Evolutionary conservation across 441 rosid genomes (phyloP).

Genomic region (Macaranga tanarius): DNA sequence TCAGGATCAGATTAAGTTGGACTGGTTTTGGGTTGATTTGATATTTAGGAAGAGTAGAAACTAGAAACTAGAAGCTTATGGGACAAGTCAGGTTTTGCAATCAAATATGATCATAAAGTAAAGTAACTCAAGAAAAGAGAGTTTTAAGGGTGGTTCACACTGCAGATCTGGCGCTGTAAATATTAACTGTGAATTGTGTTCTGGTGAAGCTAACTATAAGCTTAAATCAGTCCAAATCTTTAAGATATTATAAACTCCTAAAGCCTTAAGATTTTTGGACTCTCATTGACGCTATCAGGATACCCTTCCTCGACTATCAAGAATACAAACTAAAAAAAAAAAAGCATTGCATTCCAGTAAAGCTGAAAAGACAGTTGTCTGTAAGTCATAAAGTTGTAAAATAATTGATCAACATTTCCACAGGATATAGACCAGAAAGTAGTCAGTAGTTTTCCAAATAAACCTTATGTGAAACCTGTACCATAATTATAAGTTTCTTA

Average conservation of each 20-base stretch:
- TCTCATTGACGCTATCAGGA: neutral
- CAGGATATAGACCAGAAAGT: neutral
- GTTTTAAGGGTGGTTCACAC: neutral
- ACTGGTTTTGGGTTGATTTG: slow-evolving; percentile 4
- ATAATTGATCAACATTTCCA: neutral
- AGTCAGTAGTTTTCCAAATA: neutral
- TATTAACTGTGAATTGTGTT: neutral
- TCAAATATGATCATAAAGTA: neutral
- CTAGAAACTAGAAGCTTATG: neutral
- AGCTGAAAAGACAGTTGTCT: neutral
- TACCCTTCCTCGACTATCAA: neutral
- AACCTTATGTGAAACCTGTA: too few species aligned
- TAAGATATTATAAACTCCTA: neutral
- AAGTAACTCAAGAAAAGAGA: neutral
- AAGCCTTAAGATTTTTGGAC: neutral
- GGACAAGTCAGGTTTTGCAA: neutral
- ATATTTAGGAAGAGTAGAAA: neutral
- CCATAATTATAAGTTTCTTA: neutral
- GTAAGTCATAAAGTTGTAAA: neutral
- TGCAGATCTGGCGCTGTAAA: neutral
- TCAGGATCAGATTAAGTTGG: neutral
- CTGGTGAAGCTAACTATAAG: neutral
- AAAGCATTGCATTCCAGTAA: neutral
- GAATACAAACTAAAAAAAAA: neutral
- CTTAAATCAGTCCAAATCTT: neutral